These are phyloP conservation scores for Phytopythium helicoides DNA, from an alignment of 352 stramenopile genomes.

Conservation along the genomic window DNA sequence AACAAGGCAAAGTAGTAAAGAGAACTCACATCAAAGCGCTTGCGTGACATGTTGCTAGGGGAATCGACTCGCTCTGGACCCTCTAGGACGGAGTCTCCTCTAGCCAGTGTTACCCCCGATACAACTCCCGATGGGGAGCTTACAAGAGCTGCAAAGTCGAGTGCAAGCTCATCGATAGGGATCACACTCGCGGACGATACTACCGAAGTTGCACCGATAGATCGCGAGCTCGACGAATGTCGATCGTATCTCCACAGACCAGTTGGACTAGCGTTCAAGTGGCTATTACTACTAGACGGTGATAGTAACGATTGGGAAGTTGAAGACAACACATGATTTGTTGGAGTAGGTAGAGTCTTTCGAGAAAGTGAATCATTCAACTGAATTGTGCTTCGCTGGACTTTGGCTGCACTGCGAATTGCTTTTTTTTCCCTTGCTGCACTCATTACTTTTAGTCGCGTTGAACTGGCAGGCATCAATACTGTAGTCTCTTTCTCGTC, in stretches of 20 bases:
- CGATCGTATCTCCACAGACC: conserved; percentile 23
- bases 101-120: conserved; percentile 35
- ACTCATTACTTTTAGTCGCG: background rate
- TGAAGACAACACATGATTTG: background rate
- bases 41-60: conserved; percentile 57
- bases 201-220: background rate
- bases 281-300: conserved; percentile 5
- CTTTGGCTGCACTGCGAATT: background rate
- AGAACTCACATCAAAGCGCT: conserved; percentile 51
- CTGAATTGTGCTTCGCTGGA: conserved; percentile 4
- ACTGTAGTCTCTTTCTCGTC: background rate
- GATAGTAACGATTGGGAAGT: conserved; percentile 4
- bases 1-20: background rate
- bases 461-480: background rate
- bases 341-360: conserved; percentile 9
- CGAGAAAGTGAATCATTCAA: conserved; percentile 25
- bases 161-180: background rate
- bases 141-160: conserved; percentile 6
- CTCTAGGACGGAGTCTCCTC: conserved; percentile 39
- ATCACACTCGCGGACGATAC: conserved; percentile 1
- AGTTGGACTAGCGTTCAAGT: conserved; percentile 11
- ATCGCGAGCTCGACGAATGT: conserved; percentile 3
- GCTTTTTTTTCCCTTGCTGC: background rate
- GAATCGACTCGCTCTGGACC: conserved; percentile 39
- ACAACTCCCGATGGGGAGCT: conserved; percentile 12